Percentiles rank a stretch among this genome's conserved stretches.
Evolutionary conservation across 2,329 filamentous ascomycete species (phyloP).

Genomic region (Aspergillus tanneri): DNA sequence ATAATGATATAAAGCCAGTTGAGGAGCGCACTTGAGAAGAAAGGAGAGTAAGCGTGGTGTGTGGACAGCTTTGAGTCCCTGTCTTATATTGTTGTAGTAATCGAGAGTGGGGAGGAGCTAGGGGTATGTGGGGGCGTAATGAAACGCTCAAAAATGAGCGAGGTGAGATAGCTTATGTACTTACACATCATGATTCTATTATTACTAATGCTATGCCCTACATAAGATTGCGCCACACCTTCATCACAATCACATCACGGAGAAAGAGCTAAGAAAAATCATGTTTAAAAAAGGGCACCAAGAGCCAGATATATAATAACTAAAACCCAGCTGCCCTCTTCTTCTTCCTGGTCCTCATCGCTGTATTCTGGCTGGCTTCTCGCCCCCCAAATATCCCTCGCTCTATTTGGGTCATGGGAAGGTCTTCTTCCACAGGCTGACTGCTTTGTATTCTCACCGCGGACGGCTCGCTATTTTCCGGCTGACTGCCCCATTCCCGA

Average conservation of each 20-base stretch:
- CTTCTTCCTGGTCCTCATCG: constrained; percentile 38
- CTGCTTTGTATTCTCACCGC: constrained; percentile 32
- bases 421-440: constrained; percentile 33
- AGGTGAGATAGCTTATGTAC: too few species aligned
- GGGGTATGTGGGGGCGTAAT: neutral
- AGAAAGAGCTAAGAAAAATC: too few species aligned
- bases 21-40: too few species aligned
- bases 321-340: constrained; percentile 44
- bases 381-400: constrained; percentile 41
- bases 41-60: neutral
- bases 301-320: too few species aligned
- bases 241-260: too few species aligned
- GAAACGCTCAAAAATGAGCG: neutral
- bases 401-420: constrained; percentile 44
- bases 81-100: neutral
- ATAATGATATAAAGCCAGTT: too few species aligned
- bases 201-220: neutral
- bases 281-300: too few species aligned
- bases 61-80: too few species aligned
- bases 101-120: neutral
- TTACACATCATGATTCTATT: neutral
- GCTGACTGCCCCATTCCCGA: constrained; percentile 36
- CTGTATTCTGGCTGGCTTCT: constrained; percentile 29
- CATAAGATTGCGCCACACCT: neutral
- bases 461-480: constrained; percentile 22